Conservation (phyloP, 192 early-diverging fungal genomes). For the Coemansia sp. region DNA sequence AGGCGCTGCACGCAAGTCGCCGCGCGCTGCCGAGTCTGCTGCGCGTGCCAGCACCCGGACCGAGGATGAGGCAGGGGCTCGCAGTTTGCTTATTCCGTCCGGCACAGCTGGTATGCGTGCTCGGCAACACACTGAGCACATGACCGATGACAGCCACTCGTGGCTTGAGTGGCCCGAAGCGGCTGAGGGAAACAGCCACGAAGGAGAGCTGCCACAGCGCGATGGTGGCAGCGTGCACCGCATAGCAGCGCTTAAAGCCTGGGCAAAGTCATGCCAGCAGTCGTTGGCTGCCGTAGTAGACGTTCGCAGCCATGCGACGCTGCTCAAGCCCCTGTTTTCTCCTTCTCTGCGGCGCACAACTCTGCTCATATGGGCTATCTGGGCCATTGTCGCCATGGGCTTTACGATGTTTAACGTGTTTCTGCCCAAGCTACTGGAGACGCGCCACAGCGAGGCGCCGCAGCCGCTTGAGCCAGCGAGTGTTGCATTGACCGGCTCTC, state of each 20-base stretch:
- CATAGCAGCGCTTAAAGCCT: background rate
- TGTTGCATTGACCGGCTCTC: conserved; percentile 3
- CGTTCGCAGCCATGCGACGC: conserved; percentile 8
- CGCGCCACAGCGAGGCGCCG: conserved; percentile 8
- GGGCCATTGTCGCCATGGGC: conserved; percentile 69
- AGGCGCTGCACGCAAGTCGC: conserved; percentile 10
- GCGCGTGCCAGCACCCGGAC: background rate
- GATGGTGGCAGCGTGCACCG: background rate
- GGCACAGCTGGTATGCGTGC: background rate
- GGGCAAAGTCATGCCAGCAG: conserved; percentile 1
- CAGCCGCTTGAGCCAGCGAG: background rate
- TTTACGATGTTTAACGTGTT: conserved; percentile 90
- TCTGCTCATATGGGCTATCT: conserved; percentile 69
- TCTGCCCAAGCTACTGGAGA: conserved; percentile 71
- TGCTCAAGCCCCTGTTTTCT: conserved; percentile 55
- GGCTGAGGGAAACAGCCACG: background rate
- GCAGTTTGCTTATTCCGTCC: conserved; percentile 13
- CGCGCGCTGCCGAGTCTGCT: background rate
- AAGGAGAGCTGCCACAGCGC: background rate
- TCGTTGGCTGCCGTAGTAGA: conserved; percentile 5
- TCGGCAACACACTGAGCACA: background rate
- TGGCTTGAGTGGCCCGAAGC: conserved; percentile 50
- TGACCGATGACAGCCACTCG: conserved; percentile 9
- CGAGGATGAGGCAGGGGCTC: background rate
- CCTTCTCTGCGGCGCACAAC: conserved; percentile 59